These are phyloP conservation scores for Trichoderma semiorbis DNA, from an alignment of 2,329 filamentous ascomycete genomes.

Conservation along the genomic window DNA sequence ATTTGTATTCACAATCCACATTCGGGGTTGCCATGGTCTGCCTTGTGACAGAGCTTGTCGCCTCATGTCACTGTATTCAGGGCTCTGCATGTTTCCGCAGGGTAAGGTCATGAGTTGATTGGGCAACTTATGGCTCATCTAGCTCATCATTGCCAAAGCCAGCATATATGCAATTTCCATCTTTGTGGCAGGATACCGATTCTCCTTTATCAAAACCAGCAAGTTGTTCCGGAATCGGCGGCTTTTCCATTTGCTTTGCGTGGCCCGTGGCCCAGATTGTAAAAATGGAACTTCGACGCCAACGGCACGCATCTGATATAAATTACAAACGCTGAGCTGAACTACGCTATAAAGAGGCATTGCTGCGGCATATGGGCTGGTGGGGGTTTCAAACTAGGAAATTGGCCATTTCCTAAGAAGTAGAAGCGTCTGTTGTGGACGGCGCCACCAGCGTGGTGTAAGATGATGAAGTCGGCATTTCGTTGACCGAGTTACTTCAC, in stretches of 20 bases:
- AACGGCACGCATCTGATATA: neutral
- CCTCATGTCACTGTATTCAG: neutral
- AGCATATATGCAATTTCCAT: neutral
- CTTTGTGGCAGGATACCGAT: neutral
- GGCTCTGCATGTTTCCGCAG: neutral
- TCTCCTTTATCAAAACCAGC: neutral
- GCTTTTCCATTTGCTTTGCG: neutral
- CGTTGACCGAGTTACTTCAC: neutral
- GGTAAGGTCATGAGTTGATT: neutral
- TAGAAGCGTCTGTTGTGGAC: neutral
- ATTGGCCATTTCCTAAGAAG: neutral
- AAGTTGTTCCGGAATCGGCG: neutral
- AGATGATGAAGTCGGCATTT: neutral
- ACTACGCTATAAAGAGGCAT: neutral
- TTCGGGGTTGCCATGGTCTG: neutral
- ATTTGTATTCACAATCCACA: neutral
- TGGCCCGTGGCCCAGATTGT: neutral
- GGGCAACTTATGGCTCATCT: neutral
- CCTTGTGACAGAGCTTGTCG: neutral
- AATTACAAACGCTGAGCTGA: neutral
- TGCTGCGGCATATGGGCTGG: neutral
- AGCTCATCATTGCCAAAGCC: neutral
- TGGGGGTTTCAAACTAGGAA: neutral
- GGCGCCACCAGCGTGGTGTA: neutral
- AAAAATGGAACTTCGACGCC: neutral